Percentiles rank a stretch among this genome's conserved stretches.
Evolutionary conservation across 331 rosid species (phyloP).

Genomic region (Cydonia oblonga): DNA sequence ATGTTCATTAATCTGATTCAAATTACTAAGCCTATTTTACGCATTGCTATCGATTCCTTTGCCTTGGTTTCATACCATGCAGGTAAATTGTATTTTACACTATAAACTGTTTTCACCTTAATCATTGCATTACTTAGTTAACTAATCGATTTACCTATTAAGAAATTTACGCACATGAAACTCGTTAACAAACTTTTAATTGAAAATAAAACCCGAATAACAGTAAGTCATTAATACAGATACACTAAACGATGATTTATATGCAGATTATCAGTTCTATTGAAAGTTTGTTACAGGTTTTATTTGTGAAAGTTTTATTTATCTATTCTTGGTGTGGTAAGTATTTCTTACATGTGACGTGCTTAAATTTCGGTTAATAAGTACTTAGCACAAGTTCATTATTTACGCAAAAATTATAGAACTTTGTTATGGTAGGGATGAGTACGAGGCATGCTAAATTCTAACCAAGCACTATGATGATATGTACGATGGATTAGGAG

Average conservation of each 20-base stretch:
- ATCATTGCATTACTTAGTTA: not conserved
- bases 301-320: no score
- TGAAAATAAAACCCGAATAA: no score
- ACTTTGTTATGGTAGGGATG: no score
- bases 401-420: not conserved
- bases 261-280: no score
- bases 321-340: not conserved
- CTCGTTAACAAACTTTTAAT: no score
- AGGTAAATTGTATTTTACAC: not conserved
- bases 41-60: not conserved
- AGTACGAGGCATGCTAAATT: not conserved
- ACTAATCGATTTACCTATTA: no score
- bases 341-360: not conserved
- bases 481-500: slow-evolving; percentile 30
- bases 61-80: not conserved
- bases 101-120: not conserved
- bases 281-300: no score
- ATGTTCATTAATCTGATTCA: not conserved
- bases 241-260: no score
- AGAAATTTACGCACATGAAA: no score
- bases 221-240: no score
- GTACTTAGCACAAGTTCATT: not conserved
- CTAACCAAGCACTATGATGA: not conserved
- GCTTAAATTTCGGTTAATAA: not conserved
- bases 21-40: not conserved